Percentiles rank a stretch among this genome's conserved stretches.
Conservation (phyloP, 2,329 filamentous ascomycete species). For the Amesomyces nigricolor region DNA sequence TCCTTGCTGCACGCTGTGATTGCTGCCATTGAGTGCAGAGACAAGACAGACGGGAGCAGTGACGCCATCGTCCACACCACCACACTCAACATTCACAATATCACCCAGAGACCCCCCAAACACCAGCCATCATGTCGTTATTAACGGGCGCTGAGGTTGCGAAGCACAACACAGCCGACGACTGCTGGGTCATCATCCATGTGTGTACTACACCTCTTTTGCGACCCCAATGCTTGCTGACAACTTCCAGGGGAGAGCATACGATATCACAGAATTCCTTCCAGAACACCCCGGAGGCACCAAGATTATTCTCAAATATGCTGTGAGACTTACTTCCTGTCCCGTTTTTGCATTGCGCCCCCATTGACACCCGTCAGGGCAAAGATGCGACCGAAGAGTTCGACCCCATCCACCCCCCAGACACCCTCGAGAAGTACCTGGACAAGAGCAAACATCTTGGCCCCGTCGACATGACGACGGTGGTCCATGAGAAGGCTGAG, state of each 20-base stretch:
- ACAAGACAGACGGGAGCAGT: too few species aligned
- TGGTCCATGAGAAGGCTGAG: constrained; percentile 58
- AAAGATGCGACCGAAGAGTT: constrained; percentile 92
- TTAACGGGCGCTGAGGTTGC: constrained; percentile 50
- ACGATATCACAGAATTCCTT: constrained; percentile 87
- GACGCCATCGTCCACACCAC: too few species aligned
- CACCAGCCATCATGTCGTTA: constrained; percentile 31
- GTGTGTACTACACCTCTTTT: constrained; percentile 35
- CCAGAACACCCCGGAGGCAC: constrained; percentile 82
- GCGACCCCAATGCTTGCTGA: background rate
- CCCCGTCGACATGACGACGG: constrained; percentile 80
- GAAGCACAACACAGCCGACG: constrained; percentile 73
- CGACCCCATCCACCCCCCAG: constrained; percentile 80
- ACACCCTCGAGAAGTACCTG: constrained; percentile 81
- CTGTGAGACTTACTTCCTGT: constrained; percentile 39
- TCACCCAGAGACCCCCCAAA: too few species aligned
- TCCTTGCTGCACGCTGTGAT: too few species aligned
- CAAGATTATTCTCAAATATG: constrained; percentile 95
- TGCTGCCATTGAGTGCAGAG: too few species aligned
- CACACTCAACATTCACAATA: background rate
- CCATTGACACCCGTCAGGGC: constrained; percentile 43
- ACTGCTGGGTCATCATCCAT: constrained; percentile 89
- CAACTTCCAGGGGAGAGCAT: constrained; percentile 62
- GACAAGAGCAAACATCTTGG: constrained; percentile 81
- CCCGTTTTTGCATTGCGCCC: background rate